Base-by-base conservation (phyloP, 2,329 filamentous ascomycete genomes). In the Fusarium sp. region DNA sequence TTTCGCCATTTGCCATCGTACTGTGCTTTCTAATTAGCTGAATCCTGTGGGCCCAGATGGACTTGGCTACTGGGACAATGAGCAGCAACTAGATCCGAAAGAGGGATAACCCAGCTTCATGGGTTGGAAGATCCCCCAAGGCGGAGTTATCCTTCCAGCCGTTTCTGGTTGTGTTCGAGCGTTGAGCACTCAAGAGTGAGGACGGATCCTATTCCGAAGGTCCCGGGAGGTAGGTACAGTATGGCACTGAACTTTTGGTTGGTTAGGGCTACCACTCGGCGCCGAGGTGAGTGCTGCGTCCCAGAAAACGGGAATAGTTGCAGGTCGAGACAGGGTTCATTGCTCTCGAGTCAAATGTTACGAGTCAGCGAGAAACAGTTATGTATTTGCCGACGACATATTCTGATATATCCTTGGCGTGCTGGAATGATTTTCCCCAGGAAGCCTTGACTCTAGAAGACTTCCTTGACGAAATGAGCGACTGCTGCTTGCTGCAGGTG, bases 171-270 rank as follows among this genome's bases (percentile, higher is more conserved):
- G 60, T 54, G 52, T 62, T 62, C 54, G 24, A 51, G 62, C 15
- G 54, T 51, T 68, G 57, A 71, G 66, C 52, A 59, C 24, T 59
- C 24, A 51, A 30, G 39, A 54, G 28, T 47, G 47, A 73, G 63
- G 45, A 66, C 56, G 66, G 70, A 50, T 72, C 57, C 62, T 61
- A 52, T 52, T 41, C 71, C 71, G 71, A 61, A 30, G n/a, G 58
- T 47, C 55, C 71, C 67, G 67, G 61, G 20, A 42, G 48, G 30
- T 38, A 68, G 45, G 42, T 15, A n/a, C 39, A 28, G 30, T 41
- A 50, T 34, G 22, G 38, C 52, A 28, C 38, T 34, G 52, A 38
- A 41, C 30, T 45, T 56, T 55, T 52, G 39, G 68, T 51, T 44
- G 28, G 51, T 10, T n/a, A 22, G 20, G 44, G n/a, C 39, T 62